Conservation (phyloP, 805 yeast genomes). For the Kodamaea neixiangensis region DNA sequence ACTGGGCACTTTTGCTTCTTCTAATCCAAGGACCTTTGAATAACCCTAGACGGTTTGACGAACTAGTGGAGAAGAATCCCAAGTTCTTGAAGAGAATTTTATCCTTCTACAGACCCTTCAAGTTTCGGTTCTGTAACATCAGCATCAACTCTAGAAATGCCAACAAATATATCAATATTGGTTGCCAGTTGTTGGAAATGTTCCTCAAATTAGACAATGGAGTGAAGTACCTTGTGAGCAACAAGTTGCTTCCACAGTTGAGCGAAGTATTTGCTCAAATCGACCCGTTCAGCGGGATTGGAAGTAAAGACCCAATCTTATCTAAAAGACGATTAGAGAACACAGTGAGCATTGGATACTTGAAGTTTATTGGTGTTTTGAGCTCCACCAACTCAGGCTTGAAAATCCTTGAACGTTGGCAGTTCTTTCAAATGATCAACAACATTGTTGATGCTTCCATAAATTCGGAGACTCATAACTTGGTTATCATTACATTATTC, state of each 20-base stretch:
- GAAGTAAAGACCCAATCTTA: conserved; percentile 73
- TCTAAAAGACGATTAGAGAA: conserved; percentile 57
- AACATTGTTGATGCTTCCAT: conserved; percentile 58
- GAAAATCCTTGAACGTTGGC: conserved; percentile 74
- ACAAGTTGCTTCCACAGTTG: conserved; percentile 81
- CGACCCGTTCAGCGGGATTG: conserved; percentile 76
- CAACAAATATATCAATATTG: conserved; percentile 64
- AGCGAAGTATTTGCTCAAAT: conserved; percentile 87
- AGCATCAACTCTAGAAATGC: conserved; percentile 49
- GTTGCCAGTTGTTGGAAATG: conserved; percentile 71
- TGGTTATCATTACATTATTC: conserved; percentile 57
- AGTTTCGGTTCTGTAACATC: conserved; percentile 63
- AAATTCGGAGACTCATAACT: conserved; percentile 37
- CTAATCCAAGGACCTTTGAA: conserved; percentile 83
- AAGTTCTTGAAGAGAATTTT: conserved; percentile 82
- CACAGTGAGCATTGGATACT: conserved; percentile 75
- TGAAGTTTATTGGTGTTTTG: conserved; percentile 74
- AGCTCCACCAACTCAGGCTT: conserved; percentile 64
- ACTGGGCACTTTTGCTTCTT: conserved; percentile 73
- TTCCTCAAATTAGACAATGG: conserved; percentile 68
- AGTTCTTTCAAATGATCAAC: conserved; percentile 76
- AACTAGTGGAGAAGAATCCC: conserved; percentile 67
- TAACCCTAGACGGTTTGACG: conserved; percentile 73
- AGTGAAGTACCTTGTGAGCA: conserved; percentile 60
- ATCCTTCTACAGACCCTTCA: conserved; percentile 90